Percentiles rank a stretch among this genome's conserved stretches.
These are phyloP conservation scores for Podaxis sp. DNA, from an alignment of 768 basidiomycete genomes.

Conservation along the genomic window DNA sequence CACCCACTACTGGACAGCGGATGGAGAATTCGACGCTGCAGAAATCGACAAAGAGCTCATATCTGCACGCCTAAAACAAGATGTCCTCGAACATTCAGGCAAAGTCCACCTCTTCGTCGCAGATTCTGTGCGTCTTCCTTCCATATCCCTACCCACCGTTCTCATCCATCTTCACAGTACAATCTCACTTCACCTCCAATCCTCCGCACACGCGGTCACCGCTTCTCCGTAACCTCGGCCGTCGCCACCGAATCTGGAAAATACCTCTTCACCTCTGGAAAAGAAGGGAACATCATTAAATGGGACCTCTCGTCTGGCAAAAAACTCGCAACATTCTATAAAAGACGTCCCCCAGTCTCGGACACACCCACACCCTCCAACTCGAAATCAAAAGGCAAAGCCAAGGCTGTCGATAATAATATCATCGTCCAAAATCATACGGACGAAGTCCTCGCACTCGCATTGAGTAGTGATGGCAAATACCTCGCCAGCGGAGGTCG, in stretches of 20 bases:
- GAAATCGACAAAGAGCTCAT: conserved; percentile 95
- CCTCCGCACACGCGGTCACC: conserved; percentile 71
- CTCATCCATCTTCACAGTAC: conserved; percentile 40
- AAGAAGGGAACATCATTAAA: conserved; percentile 88
- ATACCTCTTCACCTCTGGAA: conserved; percentile 85
- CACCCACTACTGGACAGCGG: conserved; percentile 43
- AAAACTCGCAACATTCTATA: conserved; percentile 58
- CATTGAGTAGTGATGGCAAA: conserved; percentile 82
- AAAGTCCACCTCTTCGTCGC: conserved; percentile 84
- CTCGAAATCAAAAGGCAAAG: conserved; percentile 41
- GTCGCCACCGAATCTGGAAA: conserved; percentile 70
- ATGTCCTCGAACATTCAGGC: conserved; percentile 87
- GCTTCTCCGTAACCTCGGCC: conserved; percentile 80
- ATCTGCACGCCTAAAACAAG: conserved; percentile 85
- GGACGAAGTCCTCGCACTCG: conserved; percentile 82
- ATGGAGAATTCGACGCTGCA: conserved; percentile 92
- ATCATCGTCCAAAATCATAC: conserved; percentile 70
- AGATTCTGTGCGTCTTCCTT: conserved; percentile 51
- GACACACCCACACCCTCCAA: not conserved
- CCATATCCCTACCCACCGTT: not conserved
- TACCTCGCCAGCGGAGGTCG: conserved; percentile 85
- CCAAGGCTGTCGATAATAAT: conserved; percentile 52
- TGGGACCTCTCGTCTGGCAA: conserved; percentile 75
- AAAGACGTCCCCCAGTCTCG: conserved; percentile 41
- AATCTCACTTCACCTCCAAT: conserved; percentile 51